Conservation (phyloP, 1,139 yeast species). For the Suhomyces maxii region DNA sequence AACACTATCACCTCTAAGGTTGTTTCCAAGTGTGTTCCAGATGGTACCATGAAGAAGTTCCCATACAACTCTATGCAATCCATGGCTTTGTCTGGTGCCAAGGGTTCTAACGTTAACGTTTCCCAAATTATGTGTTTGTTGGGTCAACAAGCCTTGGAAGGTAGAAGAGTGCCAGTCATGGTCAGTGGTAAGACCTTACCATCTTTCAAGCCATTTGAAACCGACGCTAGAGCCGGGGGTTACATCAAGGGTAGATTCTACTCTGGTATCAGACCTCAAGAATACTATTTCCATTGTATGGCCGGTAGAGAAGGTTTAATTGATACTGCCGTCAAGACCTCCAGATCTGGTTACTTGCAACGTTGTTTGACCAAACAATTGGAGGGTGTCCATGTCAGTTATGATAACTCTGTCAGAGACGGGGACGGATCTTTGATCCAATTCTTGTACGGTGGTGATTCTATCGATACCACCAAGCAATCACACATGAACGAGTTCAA, state of each 20-base stretch:
- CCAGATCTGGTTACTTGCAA: conserved; percentile 97
- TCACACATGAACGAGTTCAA: conserved; percentile 91
- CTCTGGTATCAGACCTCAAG: conserved; percentile 98
- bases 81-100: conserved; percentile 98
- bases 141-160: conserved; percentile 99
- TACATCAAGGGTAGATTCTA: conserved; percentile 96
- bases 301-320: conserved; percentile 99
- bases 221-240: conserved; percentile 98
- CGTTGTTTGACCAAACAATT: conserved; percentile 97
- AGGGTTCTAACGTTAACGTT: conserved; percentile 97
- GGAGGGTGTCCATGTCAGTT: conserved; percentile 93
- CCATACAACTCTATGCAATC: conserved; percentile 98
- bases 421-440: conserved; percentile 93
- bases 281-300: conserved; percentile 99
- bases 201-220: conserved; percentile 93
- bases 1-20: conserved; percentile 90
- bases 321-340: conserved; percentile 98
- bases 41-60: conserved; percentile 91
- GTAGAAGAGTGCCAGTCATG: conserved; percentile 99
- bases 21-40: conserved; percentile 93
- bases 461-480: conserved; percentile 91
- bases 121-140: conserved; percentile 99
- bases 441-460: conserved; percentile 97
- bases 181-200: conserved; percentile 97
- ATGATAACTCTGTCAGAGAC: conserved; percentile 95